phyloP scores from a whole-genome alignment of 179 eudicot genomes.

The Silene coronaria region DNA sequence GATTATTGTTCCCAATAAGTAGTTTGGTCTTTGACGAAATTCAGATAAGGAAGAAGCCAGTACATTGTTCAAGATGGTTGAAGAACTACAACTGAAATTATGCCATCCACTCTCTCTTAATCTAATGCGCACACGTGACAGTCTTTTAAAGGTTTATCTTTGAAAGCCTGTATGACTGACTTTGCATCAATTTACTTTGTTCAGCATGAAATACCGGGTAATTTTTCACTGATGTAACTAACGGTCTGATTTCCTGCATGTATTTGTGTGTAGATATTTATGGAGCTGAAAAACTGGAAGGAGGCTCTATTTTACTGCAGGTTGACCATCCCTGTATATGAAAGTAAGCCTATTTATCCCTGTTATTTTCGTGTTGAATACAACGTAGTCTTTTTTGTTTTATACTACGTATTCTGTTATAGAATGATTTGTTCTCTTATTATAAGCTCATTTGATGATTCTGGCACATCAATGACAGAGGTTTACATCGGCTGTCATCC shows the following conservation, averaged over 20 bases:
- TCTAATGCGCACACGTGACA: constrained; percentile 77
- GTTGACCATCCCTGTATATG: constrained; percentile 67
- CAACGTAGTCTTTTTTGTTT: not conserved
- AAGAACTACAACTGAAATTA: constrained; percentile 53
- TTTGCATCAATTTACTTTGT: not conserved
- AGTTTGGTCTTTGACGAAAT: constrained; percentile 40
- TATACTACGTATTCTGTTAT: not conserved
- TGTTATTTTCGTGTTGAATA: not conserved
- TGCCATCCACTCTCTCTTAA: constrained; percentile 64
- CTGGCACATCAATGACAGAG: constrained; percentile 34
- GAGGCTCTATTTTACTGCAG: constrained; percentile 66
- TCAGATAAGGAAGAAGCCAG: constrained; percentile 62
- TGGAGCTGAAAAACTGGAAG: constrained; percentile 75
- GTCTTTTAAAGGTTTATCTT: constrained; percentile 56
- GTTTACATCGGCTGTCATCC: constrained; percentile 77
- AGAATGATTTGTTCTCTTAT: not conserved
- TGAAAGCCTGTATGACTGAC: not conserved
- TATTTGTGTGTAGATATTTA: constrained; percentile 45
- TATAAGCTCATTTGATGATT: constrained; percentile 4
- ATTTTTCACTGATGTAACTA: not conserved
- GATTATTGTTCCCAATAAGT: not conserved
- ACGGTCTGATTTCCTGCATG: not conserved
- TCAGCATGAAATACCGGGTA: not conserved
- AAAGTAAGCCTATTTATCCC: constrained; percentile 40
- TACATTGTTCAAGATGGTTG: constrained; percentile 46